These are phyloP conservation scores for Trametes villosa DNA, from an alignment of 768 basidiomycete genomes.

Conservation along the genomic window DNA sequence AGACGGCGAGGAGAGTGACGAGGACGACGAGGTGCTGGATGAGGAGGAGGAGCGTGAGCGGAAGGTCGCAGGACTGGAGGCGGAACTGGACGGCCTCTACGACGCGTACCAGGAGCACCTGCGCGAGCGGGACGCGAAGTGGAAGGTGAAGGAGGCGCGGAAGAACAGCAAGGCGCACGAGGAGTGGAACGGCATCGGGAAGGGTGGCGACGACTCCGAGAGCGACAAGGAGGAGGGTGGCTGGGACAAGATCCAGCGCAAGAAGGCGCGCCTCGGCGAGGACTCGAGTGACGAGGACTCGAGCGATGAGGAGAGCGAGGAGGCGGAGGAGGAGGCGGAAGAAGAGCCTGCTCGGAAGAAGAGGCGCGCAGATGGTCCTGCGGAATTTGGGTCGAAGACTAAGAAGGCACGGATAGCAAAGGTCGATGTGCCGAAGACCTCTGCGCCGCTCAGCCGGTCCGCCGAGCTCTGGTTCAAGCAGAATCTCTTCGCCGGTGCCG, in stretches of 20 bases:
- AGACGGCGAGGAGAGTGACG: slow-evolving; percentile 45
- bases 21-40: slow-evolving; percentile 49
- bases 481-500: slow-evolving; percentile 77
- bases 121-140: slow-evolving; percentile 86
- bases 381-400: slow-evolving; percentile 29
- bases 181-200: slow-evolving; percentile 79
- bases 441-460: slow-evolving; percentile 49
- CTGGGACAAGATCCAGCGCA: slow-evolving; percentile 67
- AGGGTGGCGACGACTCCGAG: slow-evolving; percentile 46
- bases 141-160: slow-evolving; percentile 78
- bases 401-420: slow-evolving; percentile 61
- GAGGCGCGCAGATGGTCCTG: slow-evolving; percentile 39
- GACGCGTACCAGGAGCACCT: slow-evolving; percentile 81
- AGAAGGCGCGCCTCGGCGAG: slow-evolving; percentile 51
- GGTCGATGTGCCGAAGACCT: slow-evolving; percentile 43
- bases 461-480: slow-evolving; percentile 97
- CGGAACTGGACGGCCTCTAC: slow-evolving; percentile 88
- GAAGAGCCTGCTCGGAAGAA: slow-evolving; percentile 45
- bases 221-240: slow-evolving; percentile 55
- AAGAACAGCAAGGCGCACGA: slow-evolving; percentile 73
- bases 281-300: slow-evolving; percentile 55
- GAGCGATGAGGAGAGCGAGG: slow-evolving; percentile 50
- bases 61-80: slow-evolving; percentile 69
- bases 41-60: slow-evolving; percentile 72
- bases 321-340: slow-evolving; percentile 46